Evolutionary conservation across 352 stramenopile genomes (phyloP).

Genomic region (Ophiocytium majus): DNA sequence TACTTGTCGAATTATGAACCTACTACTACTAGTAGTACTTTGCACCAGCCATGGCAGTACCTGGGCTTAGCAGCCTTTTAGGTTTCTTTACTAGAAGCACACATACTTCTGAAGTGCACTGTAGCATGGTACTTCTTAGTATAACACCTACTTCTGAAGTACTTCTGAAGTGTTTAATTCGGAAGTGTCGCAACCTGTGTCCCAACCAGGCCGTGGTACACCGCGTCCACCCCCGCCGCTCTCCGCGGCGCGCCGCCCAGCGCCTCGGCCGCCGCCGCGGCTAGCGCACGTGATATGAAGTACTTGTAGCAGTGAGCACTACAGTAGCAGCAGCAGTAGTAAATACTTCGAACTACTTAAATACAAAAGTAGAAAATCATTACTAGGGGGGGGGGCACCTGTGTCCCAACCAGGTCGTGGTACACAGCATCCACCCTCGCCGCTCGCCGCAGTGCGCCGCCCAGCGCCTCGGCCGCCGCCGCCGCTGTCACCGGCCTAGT

Average conservation of each 20-base stretch:
- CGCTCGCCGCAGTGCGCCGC: background rate
- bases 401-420: conserved; percentile 5
- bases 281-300: too few species aligned
- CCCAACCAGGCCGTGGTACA: background rate
- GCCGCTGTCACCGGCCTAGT: background rate
- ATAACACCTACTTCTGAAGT: too few species aligned
- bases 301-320: background rate
- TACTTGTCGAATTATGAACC: too few species aligned
- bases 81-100: too few species aligned
- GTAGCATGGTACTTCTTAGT: too few species aligned
- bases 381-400: background rate
- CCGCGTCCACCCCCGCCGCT: background rate
- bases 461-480: background rate
- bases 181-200: too few species aligned
- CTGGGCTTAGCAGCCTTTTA: too few species aligned
- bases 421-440: background rate
- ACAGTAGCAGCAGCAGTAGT: background rate
- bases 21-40: too few species aligned
- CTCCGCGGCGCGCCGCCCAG: background rate
- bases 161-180: too few species aligned
- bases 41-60: too few species aligned
- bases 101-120: too few species aligned
- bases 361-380: background rate
- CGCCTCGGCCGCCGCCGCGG: background rate
- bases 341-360: background rate